Evolutionary conservation across 2,329 filamentous ascomycete species (phyloP).

Genomic region (Colletotrichum sp.): DNA sequence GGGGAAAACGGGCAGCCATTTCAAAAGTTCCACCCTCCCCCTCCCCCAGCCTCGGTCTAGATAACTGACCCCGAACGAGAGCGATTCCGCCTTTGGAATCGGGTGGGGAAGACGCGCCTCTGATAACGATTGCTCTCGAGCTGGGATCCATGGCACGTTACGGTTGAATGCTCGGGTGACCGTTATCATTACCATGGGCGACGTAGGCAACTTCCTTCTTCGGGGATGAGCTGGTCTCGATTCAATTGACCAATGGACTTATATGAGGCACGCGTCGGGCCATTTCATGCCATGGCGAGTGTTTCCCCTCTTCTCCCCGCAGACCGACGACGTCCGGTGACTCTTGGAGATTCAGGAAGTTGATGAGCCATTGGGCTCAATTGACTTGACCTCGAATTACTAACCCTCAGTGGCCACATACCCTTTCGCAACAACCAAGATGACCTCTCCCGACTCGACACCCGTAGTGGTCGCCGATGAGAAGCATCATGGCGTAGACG

Average conservation of each 20-base stretch:
- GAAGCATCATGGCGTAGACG: neutral
- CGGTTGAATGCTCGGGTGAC: neutral
- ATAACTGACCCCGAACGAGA: neutral
- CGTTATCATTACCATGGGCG: neutral
- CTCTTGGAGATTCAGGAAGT: neutral
- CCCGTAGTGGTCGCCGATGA: neutral
- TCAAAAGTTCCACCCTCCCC: neutral
- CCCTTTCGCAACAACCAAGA: too few species aligned
- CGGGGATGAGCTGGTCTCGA: neutral
- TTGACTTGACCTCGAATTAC: too few species aligned
- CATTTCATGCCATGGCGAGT: neutral
- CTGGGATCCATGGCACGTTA: slow-evolving; percentile 8
- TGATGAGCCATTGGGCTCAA: neutral
- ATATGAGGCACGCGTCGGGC: neutral
- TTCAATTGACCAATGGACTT: neutral
- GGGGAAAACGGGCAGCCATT: slow-evolving; percentile 3
- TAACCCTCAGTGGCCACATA: too few species aligned
- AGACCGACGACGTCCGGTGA: neutral
- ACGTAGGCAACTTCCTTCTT: neutral
- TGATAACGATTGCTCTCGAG: slow-evolving; percentile 1
- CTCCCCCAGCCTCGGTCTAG: neutral
- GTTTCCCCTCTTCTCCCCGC: neutral
- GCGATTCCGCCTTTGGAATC: neutral
- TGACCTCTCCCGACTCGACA: neutral
- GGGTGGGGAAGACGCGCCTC: neutral